These are phyloP conservation scores for Chaetomiaceae sp. DNA, from an alignment of 2,329 filamentous ascomycete species.

Conservation along the genomic window DNA sequence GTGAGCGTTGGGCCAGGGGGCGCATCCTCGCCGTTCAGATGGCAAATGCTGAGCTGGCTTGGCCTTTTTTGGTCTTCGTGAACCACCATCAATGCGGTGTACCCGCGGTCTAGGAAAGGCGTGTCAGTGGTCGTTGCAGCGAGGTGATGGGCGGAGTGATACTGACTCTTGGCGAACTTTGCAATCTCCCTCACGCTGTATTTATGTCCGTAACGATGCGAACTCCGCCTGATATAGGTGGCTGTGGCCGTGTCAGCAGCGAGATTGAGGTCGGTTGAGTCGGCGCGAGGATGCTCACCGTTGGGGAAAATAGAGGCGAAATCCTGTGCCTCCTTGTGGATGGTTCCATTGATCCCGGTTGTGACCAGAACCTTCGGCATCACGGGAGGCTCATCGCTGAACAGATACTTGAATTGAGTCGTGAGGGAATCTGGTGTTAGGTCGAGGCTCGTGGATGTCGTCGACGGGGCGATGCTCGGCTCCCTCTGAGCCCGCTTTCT, in stretches of 20 bases:
- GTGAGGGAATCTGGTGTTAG: constrained; percentile 56
- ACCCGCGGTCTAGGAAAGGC: constrained; percentile 56
- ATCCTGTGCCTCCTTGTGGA: constrained; percentile 76
- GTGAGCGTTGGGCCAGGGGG: constrained; percentile 87
- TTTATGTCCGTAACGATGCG: constrained; percentile 80
- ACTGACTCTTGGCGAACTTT: constrained; percentile 63
- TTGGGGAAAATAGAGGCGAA: constrained; percentile 83
- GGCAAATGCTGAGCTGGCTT: constrained; percentile 75
- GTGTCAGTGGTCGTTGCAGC: constrained; percentile 10
- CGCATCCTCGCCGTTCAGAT: constrained; percentile 45
- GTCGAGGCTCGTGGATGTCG: constrained; percentile 59
- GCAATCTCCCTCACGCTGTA: constrained; percentile 90
- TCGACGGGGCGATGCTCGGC: constrained; percentile 52
- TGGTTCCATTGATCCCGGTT: constrained; percentile 80
- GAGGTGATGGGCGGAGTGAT: background rate
- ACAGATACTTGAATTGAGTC: constrained; percentile 58
- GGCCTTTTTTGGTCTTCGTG: constrained; percentile 87
- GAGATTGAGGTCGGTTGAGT: background rate
- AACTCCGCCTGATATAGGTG: constrained; percentile 70
- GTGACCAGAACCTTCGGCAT: constrained; percentile 86
- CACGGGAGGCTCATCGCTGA: constrained; percentile 53
- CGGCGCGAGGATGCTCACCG: constrained; percentile 47
- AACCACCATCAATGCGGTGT: constrained; percentile 77
- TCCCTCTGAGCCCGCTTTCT: constrained; percentile 43
- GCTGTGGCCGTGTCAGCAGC: constrained; percentile 8